These are phyloP conservation scores for Fusarium hainanense DNA, from an alignment of 2,329 filamentous ascomycete species.

Conservation along the genomic window DNA sequence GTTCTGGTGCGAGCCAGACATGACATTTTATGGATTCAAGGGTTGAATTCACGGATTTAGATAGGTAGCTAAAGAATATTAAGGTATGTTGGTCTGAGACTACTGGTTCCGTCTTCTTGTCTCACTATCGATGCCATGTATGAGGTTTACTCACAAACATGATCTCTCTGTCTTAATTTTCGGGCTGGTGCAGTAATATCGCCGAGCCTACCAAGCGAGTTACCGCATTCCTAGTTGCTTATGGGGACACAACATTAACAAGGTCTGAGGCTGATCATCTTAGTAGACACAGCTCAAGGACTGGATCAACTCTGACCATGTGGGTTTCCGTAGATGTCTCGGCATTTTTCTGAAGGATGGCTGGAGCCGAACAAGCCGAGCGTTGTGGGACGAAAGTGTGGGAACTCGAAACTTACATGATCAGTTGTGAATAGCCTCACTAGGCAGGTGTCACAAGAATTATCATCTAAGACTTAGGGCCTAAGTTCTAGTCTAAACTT, in stretches of 20 bases:
- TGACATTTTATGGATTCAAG: neutral
- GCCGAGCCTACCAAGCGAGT: neutral
- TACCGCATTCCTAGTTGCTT: neutral
- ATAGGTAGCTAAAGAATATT: constrained; percentile 2
- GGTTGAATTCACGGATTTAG: neutral
- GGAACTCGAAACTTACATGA: neutral
- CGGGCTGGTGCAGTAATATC: neutral
- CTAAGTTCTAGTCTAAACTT: too few species aligned
- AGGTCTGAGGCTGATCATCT: neutral
- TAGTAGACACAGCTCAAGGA: neutral
- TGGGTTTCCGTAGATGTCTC: neutral
- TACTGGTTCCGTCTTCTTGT: neutral
- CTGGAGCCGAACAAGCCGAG: neutral
- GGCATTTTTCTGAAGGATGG: neutral
- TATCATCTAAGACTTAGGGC: too few species aligned
- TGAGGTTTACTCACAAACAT: neutral
- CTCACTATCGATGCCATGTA: neutral
- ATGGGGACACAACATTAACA: neutral
- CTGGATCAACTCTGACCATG: neutral
- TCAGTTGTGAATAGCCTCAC: neutral
- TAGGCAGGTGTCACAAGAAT: too few species aligned
- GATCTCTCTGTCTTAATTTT: neutral
- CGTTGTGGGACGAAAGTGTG: neutral
- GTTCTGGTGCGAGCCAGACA: constrained; percentile 5
- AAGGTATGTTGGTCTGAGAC: neutral